Conservation (phyloP, 345 rosid genomes). For the Populus tremula region DNA sequence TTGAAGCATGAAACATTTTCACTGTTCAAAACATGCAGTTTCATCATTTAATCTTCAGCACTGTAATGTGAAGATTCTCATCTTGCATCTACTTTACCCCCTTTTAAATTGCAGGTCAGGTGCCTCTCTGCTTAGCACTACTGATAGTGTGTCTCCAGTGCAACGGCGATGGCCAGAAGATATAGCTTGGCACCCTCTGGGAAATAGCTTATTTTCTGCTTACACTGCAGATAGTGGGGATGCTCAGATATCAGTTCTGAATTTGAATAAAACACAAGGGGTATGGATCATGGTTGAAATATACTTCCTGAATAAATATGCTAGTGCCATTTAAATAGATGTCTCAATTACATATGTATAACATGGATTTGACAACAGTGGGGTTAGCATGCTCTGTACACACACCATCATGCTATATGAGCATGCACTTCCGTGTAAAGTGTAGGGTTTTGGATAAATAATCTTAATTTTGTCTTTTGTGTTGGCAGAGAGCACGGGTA, state of each 20-base stretch:
- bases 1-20: not conserved
- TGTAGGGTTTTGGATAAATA: not conserved
- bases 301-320: constrained; percentile 3
- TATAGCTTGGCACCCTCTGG: constrained; percentile 84
- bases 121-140: constrained; percentile 68
- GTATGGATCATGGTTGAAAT: constrained; percentile 39
- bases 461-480: constrained; percentile 9
- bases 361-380: not conserved
- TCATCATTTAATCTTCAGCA: not conserved
- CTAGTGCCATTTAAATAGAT: not conserved
- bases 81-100: not conserved
- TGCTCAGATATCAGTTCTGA: constrained; percentile 74
- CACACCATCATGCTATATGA: not conserved
- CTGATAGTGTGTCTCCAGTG: constrained; percentile 59
- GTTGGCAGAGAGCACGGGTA: constrained; percentile 48
- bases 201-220: constrained; percentile 61
- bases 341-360: not conserved
- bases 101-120: constrained; percentile 47
- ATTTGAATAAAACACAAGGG: constrained; percentile 65
- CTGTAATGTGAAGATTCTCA: not conserved
- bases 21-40: not conserved
- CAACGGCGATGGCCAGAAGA: constrained; percentile 97
- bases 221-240: constrained; percentile 78
- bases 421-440: not conserved
- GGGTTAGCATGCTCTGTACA: not conserved